phyloP scores from a whole-genome alignment of 2,329 filamentous ascomycete genomes.

The Aspergillus hiratsukae region DNA sequence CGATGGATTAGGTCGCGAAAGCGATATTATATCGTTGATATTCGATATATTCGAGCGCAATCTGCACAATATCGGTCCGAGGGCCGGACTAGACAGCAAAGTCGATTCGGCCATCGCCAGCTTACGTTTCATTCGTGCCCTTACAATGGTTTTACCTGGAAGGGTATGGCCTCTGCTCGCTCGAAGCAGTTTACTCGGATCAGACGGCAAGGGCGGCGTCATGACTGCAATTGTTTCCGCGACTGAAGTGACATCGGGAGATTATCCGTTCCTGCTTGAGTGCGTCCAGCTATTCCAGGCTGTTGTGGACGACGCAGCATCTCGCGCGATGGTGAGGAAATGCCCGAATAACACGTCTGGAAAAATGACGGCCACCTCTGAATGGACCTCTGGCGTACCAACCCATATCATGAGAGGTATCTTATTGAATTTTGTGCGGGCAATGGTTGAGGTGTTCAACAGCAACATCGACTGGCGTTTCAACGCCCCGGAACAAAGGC shows the following conservation, averaged over 20 bases:
- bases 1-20: constrained; percentile 43
- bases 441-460: constrained; percentile 77
- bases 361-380: constrained; percentile 28
- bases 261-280: constrained; percentile 71
- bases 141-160: constrained; percentile 69
- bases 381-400: constrained; percentile 66
- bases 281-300: constrained; percentile 70
- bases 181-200: constrained; percentile 72
- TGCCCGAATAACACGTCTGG: constrained; percentile 29
- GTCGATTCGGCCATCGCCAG: constrained; percentile 68
- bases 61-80: constrained; percentile 46
- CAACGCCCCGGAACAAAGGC: constrained; percentile 61
- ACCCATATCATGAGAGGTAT: constrained; percentile 72
- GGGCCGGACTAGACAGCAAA: constrained; percentile 60
- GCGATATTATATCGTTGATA: constrained; percentile 74
- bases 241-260: constrained; percentile 70
- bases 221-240: constrained; percentile 75
- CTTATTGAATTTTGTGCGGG: constrained; percentile 67
- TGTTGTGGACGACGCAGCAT: constrained; percentile 70
- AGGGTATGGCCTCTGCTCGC: constrained; percentile 87
- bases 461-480: constrained; percentile 86
- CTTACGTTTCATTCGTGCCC: constrained; percentile 70
- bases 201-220: constrained; percentile 69
- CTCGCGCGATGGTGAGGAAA: constrained; percentile 44
- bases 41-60: constrained; percentile 79